phyloP scores from a whole-genome alignment of 768 basidiomycete species.

The Dentipellis fragilis region DNA sequence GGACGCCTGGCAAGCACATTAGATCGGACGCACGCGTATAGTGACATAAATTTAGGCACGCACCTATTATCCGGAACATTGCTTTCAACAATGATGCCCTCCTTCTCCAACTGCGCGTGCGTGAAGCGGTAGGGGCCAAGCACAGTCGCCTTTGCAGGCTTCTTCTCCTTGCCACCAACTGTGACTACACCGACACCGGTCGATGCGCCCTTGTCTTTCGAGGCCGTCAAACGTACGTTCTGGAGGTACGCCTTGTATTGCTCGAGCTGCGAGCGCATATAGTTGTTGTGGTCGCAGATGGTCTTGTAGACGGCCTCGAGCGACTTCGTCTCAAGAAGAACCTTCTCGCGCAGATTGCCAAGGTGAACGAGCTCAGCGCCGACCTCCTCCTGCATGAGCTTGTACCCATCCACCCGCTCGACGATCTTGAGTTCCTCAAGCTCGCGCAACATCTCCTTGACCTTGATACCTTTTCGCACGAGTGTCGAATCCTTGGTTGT shows the following conservation, averaged over 20 bases:
- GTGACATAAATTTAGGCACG: slow-evolving; percentile 30
- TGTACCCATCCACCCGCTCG: slow-evolving; percentile 74
- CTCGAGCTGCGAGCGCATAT: slow-evolving; percentile 90
- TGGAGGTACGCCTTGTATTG: slow-evolving; percentile 99
- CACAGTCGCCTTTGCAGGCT: slow-evolving; percentile 72
- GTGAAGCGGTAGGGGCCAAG: slow-evolving; percentile 97
- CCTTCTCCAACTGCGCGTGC: slow-evolving; percentile 96
- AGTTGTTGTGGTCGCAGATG: slow-evolving; percentile 98
- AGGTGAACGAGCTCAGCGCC: slow-evolving; percentile 91
- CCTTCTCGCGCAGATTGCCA: slow-evolving; percentile 94
- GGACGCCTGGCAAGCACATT: slow-evolving; percentile 52
- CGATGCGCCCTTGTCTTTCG: slow-evolving; percentile 80
- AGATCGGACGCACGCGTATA: slow-evolving; percentile 7
- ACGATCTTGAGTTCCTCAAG: slow-evolving; percentile 85
- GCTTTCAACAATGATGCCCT: slow-evolving; percentile 97
- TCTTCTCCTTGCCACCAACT: slow-evolving; percentile 97
- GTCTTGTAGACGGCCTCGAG: slow-evolving; percentile 99
- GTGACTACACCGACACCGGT: slow-evolving; percentile 91
- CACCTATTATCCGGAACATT: slow-evolving; percentile 96
- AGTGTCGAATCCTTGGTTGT: slow-evolving; percentile 95
- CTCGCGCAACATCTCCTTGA: slow-evolving; percentile 97
- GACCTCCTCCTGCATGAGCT: slow-evolving; percentile 97
- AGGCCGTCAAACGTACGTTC: slow-evolving; percentile 87
- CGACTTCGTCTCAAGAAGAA: slow-evolving; percentile 81
- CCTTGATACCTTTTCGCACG: slow-evolving; percentile 96